Evolutionary conservation across 805 yeast species (phyloP).

Genomic region (Yarrowia sp.): DNA sequence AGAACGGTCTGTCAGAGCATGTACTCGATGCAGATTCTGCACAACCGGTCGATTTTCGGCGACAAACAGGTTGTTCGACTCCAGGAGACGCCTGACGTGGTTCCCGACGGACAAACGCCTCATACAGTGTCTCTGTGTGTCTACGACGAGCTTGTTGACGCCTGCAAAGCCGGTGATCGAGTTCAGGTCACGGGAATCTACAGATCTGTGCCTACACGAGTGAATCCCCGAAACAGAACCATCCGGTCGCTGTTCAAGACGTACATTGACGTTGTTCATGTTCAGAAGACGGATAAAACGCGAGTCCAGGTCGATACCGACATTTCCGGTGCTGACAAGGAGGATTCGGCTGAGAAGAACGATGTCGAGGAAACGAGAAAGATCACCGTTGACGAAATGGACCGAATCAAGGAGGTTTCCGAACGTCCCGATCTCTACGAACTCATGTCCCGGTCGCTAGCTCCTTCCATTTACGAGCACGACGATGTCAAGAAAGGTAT

Average conservation of each 20-base stretch:
- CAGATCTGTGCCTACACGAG: conserved; percentile 89
- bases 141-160: conserved; percentile 93
- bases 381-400: conserved; percentile 72
- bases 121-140: conserved; percentile 93
- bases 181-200: conserved; percentile 95
- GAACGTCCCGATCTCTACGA: conserved; percentile 83
- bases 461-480: conserved; percentile 96
- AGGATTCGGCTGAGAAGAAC: conserved; percentile 57
- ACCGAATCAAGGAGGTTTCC: conserved; percentile 65
- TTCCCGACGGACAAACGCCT: conserved; percentile 98
- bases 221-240: conserved; percentile 83
- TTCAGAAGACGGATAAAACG: conserved; percentile 81
- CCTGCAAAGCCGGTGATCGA: conserved; percentile 95
- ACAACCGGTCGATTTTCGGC: conserved; percentile 90
- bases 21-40: conserved; percentile 88
- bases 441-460: conserved; percentile 83
- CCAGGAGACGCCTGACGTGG: conserved; percentile 95
- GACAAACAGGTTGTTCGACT: conserved; percentile 93
- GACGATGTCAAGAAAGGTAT: conserved; percentile 98
- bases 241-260: conserved; percentile 87
- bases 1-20: conserved; percentile 80
- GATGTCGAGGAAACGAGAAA: conserved; percentile 80
- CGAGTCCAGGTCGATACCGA: conserved; percentile 82
- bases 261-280: conserved; percentile 91
- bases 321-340: conserved; percentile 53